phyloP scores from a whole-genome alignment of 164 flowering plant species.

The Macadamia integrifolia region DNA sequence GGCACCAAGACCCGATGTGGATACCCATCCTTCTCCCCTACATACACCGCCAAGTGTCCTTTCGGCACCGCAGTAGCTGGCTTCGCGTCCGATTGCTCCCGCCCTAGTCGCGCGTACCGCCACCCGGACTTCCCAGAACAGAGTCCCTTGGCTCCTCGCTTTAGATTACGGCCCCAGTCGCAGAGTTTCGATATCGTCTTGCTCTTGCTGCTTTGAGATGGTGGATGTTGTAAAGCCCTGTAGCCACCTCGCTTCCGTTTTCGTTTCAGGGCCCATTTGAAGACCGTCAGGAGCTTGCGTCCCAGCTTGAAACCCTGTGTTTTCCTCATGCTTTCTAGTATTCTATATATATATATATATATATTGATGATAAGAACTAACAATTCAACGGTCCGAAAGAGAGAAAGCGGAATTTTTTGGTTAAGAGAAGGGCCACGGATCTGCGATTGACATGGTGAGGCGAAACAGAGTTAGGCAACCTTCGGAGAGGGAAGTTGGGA shows the following conservation, averaged over 20 bases:
- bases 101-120: constrained; percentile 28
- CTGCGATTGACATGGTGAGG: constrained; percentile 45
- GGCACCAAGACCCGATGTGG: constrained; percentile 68
- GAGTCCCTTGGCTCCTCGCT: constrained; percentile 31
- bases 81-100: constrained; percentile 20
- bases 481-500: constrained; percentile 51
- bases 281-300: constrained; percentile 24
- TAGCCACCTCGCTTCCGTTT: constrained; percentile 11
- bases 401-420: no score
- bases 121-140: constrained; percentile 14
- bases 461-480: constrained; percentile 45
- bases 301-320: constrained; percentile 52
- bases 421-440: constrained; percentile 62
- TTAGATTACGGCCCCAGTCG: constrained; percentile 43
- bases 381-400: no score
- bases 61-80: constrained; percentile 45
- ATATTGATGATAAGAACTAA: no score
- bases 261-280: constrained; percentile 29
- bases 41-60: constrained; percentile 81
- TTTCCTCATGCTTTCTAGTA: constrained; percentile 29
- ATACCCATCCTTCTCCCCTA: constrained; percentile 64
- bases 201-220: not conserved
- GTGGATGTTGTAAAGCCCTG: not conserved
- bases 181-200: constrained; percentile 37
- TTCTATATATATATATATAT: no score